Conservation (phyloP, 805 yeast genomes). For the Metschnikowia anglica region DNA sequence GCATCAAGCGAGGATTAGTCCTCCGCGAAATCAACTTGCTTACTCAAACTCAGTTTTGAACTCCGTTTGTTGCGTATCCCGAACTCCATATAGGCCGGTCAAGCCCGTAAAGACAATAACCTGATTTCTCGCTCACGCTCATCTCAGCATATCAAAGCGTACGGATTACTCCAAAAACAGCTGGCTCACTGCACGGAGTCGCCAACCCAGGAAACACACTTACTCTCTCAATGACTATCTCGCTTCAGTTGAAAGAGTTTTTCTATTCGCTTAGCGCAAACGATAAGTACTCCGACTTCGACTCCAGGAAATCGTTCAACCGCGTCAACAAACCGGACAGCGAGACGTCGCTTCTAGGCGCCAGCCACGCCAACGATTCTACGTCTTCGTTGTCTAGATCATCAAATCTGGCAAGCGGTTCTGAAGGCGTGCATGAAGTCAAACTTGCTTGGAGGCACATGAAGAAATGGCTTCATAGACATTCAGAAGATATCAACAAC, state of each 20-base stretch:
- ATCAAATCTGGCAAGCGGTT: constrained; percentile 33
- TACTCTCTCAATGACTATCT: constrained; percentile 20
- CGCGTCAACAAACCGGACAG: constrained; percentile 43
- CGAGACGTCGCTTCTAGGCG: constrained; percentile 30
- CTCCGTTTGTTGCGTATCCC: too few species aligned
- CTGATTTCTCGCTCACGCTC: too few species aligned
- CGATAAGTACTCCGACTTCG: constrained; percentile 70
- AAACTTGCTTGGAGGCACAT: constrained; percentile 86
- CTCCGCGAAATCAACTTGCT: too few species aligned
- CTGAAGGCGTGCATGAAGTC: constrained; percentile 71
- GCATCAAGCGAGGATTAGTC: too few species aligned
- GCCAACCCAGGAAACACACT: too few species aligned
- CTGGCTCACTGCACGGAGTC: too few species aligned
- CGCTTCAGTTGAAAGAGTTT: constrained; percentile 54
- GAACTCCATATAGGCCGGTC: too few species aligned
- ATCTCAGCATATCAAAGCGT: too few species aligned
- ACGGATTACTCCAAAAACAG: too few species aligned
- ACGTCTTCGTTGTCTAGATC: constrained; percentile 19
- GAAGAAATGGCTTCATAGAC: constrained; percentile 74
- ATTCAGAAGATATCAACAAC: constrained; percentile 79
- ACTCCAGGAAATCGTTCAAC: constrained; percentile 47
- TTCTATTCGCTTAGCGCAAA: constrained; percentile 62
- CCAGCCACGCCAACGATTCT: constrained; percentile 30
- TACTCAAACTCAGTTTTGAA: too few species aligned
- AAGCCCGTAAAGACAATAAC: too few species aligned